Evolutionary conservation across 768 basidiomycete species (phyloP), one percentile per base, ranked within the genome.

Genomic region (Amanita polypyramis): DNA sequence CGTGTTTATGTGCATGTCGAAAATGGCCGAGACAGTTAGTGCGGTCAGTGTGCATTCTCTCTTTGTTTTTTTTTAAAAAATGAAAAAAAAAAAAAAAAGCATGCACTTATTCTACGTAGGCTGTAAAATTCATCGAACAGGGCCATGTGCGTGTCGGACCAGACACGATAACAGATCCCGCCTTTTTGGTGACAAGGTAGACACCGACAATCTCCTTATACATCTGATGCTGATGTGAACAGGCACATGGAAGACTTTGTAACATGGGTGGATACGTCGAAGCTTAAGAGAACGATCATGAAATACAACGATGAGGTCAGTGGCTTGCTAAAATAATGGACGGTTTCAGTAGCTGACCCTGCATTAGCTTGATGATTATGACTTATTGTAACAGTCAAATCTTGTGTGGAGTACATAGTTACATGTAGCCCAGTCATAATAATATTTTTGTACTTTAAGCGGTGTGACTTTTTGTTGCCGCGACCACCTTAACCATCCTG

Each of bases 241-340:
- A 89, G 95, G 57, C 87, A 92, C 55, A 94, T 96, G 93, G 93
- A 98, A 60, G 96, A 99, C 73, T 99, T 94, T 66, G 91, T 98
- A 38, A 99, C 96, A 30, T 99, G 96, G 96, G 94, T 98, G 17
- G 94, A 97, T 61, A 91, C 91, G 20, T 94, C 90, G 55, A 95
- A 95, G 63, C 77, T 97, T 61, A 97, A 95, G 79, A 76, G 95
- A 47, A 93, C 90, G 0, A 81, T 98, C 65, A 85, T 93, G 86
- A 67, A 73, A 51, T 99, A 99, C 74, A 99, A 99, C 62, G 94
- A 96, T 68, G 85, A 96, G 79, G 89, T 89, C 45, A 41, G 58
- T 50, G 12, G 50, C 51, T 32, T 35, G 11, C 33, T 51, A 8
- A 6, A 23, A 9, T 1, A 2, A 15, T 45, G 34, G 17, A 41